Conservation (phyloP, 2,329 filamentous ascomycete species). For the Penicillium janthinellum region DNA sequence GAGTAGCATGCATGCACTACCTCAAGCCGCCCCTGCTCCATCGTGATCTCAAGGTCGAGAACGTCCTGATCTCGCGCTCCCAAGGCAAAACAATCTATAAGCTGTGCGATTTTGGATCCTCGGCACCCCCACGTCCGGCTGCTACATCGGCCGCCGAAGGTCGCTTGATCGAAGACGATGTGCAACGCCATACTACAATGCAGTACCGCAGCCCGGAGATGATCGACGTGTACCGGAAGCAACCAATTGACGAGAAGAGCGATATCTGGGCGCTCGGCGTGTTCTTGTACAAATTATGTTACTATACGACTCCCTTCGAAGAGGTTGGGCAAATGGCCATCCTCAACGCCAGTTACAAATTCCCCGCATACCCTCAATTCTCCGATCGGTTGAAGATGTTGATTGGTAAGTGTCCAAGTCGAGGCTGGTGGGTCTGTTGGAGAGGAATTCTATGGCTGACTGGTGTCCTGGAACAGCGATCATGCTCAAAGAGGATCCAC, state of each 20-base stretch:
- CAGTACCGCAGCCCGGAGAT: slow-evolving; percentile 98
- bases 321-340: slow-evolving; percentile 97
- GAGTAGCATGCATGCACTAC: slow-evolving; percentile 98
- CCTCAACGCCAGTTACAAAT: slow-evolving; percentile 91
- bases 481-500: slow-evolving; percentile 85
- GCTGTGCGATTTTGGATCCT: slow-evolving; percentile 95
- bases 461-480: slow-evolving; percentile 58
- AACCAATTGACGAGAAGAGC: slow-evolving; percentile 96
- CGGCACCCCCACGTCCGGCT: slow-evolving; percentile 79
- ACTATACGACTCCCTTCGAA: slow-evolving; percentile 98
- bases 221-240: slow-evolving; percentile 96
- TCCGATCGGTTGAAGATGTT: slow-evolving; percentile 86
- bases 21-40: slow-evolving; percentile 90
- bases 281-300: slow-evolving; percentile 95
- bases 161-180: slow-evolving; percentile 90
- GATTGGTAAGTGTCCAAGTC: slow-evolving; percentile 66
- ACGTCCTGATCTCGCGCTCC: slow-evolving; percentile 80
- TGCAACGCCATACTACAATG: slow-evolving; percentile 94
- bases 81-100: slow-evolving; percentile 78
- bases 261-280: slow-evolving; percentile 98
- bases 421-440: no score
- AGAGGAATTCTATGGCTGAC: slow-evolving; percentile 23
- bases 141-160: slow-evolving; percentile 87
- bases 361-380: slow-evolving; percentile 83
- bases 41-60: slow-evolving; percentile 95